Evolutionary conservation across 2,329 filamentous ascomycete genomes (phyloP), one percentile per base, ranked within the genome.

Genomic region (Hymenoscyphus infarciens): DNA sequence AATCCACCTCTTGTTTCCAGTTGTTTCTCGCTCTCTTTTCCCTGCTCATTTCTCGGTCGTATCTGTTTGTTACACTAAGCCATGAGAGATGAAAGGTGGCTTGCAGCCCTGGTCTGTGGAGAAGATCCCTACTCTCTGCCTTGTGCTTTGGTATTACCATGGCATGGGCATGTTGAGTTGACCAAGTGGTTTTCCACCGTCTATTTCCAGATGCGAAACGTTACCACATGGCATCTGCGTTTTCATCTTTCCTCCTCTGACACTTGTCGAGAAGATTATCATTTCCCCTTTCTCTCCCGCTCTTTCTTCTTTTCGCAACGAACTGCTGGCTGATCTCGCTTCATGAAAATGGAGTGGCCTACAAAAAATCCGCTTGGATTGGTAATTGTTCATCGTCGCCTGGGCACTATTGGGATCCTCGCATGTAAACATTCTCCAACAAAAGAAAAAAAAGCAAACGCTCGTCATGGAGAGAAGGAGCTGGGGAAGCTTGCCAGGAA

Each of bases 81-180:
- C 57, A 59, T 31, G 27, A 27, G 31, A 35, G 33, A 35, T 56
- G 54, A 33, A n/a, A 56, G 25, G 57, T 54, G 57, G 57, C 57
- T 59, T 59, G 25, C 54, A 52, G 27, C 19, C 57, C 27, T 53
- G 19, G 42, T 33, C 7, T 55, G 59, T 52, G 49, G 52, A 39
- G 42, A 55, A 56, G 15, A 16, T 60, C 33, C 35, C 59, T 29
- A 19, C 59, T 56, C 25, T 52, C 45, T 52, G 19, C 42, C 22
- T 22, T 52, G 19, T 52, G 45, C 19, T 22, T 52, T 52, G 19
- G 45, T 52, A 22, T 31, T 31, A 31, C 29, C 29, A 38, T 59
- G 57, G 33, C 58, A 49, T 31, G 45, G 19, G 29, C 52, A 16
- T 38, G 54, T 60, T 42, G 27, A 52, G 29, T 25, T 19, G 16